Conservation (phyloP, 2,329 filamentous ascomycete genomes). For the Macrophomina tecta region DNA sequence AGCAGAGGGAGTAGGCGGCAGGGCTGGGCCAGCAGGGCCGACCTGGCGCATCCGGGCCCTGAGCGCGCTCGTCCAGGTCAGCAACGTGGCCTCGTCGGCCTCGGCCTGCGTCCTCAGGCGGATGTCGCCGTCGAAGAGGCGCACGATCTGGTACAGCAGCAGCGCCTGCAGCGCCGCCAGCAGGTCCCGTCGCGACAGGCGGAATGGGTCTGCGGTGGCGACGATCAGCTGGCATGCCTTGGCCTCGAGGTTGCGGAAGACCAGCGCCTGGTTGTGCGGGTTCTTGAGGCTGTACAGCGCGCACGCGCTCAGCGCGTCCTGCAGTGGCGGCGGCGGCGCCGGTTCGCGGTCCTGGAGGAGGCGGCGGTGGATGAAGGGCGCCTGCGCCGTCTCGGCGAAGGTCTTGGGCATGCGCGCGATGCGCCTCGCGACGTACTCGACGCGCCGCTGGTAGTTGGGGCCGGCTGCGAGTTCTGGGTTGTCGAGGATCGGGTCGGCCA, state of each 20-base stretch:
- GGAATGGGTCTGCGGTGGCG: constrained; percentile 21
- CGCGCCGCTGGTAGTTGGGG: neutral
- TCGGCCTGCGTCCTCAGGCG: constrained; percentile 35
- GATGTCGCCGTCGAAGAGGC: constrained; percentile 38
- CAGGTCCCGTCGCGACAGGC: constrained; percentile 27
- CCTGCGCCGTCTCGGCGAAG: constrained; percentile 30
- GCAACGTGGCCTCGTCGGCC: constrained; percentile 32
- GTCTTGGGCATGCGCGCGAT: constrained; percentile 29
- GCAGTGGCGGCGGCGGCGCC: constrained; percentile 24
- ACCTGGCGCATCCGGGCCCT: constrained; percentile 17
- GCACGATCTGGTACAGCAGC: constrained; percentile 38
- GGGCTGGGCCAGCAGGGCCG: neutral
- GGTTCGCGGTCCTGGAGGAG: constrained; percentile 27
- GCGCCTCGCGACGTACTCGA: constrained; percentile 26
- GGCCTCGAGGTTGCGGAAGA: constrained; percentile 30
- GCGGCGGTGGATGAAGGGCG: constrained; percentile 32
- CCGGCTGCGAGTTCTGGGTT: no score
- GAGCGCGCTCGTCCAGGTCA: constrained; percentile 34
- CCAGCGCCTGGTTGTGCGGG: constrained; percentile 29
- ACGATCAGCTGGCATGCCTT: constrained; percentile 30
- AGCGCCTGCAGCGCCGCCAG: constrained; percentile 35
- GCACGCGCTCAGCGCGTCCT: constrained; percentile 32
- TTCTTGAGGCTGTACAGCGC: constrained; percentile 31
- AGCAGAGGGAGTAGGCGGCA: neutral
- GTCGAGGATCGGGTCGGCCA: neutral